Evolutionary conservation across 176 grass and related monocot species (phyloP), one percentile per base, ranked within the genome.

Genomic region (Elaeis guineensis): DNA sequence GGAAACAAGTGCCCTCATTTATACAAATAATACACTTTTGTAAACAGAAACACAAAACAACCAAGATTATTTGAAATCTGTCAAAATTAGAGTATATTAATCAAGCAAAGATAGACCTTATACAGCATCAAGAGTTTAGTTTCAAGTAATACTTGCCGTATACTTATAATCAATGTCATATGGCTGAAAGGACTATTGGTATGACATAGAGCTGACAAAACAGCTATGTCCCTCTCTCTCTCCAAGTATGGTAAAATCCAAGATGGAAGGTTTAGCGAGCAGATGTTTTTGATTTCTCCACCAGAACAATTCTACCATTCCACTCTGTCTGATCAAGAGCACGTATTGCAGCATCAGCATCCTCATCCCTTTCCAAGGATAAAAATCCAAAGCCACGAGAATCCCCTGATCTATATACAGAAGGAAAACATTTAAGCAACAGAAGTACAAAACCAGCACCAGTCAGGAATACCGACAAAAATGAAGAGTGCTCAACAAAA

Each of bases 301-400:
- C 90, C 64, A 89, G 81, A 72, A 95, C 83, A 58, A 95, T 85
- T 69, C 85, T 85, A 39, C 85, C 85, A 65, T 85, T 95, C 90
- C 90, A 95, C 52, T 77, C 80, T 19, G 81, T 82, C 61, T 85
- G 83, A 17, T 95, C 82, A 25, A 86, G 78, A 75, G 85, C 75
- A 76, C 78, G 82, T 52, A 95, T 95, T 66, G 90, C 90, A 69
- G 78, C 90, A 80, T 95, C 90, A 11, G 90, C 90, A 55, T 95
- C 89, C 77, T 84, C 81, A 68, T 95, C 84, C 75, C 52, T 95
- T 64, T 80, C 89, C 72, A 95, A 64, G 12, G 75, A 79, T 72
- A 95, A 64, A 72, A 95, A 95, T 57, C 85, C 89, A 83, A 82
- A 95, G 55, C 89, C 89, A 71, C 85, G 72, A 66, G 85, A 95